phyloP scores from a whole-genome alignment of 768 basidiomycete species.

The Boletus coccyginus region DNA sequence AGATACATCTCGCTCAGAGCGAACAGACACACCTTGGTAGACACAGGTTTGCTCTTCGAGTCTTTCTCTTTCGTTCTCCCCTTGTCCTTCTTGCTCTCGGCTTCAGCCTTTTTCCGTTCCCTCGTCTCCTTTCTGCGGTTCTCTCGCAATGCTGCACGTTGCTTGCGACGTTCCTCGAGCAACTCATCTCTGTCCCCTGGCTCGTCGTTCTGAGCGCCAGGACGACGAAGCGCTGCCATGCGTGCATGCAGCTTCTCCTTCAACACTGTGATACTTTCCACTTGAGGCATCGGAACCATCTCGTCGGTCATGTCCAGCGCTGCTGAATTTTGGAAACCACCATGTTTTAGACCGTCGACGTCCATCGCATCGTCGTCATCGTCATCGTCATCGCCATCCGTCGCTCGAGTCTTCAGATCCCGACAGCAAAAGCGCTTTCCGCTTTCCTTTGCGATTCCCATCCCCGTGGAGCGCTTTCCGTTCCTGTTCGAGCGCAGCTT shows the following conservation, averaged over 20 bases:
- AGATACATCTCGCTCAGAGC: not conserved
- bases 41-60: slow-evolving; percentile 29
- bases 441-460: slow-evolving; percentile 43
- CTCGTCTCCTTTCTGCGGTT: slow-evolving; percentile 80
- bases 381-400: no score
- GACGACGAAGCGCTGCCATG: slow-evolving; percentile 65
- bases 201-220: slow-evolving; percentile 36
- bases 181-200: slow-evolving; percentile 75
- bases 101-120: slow-evolving; percentile 72
- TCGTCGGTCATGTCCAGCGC: slow-evolving; percentile 17
- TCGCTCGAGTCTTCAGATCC: slow-evolving; percentile 31
- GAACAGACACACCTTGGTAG: slow-evolving; percentile 48
- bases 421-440: slow-evolving; percentile 33
- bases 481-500: slow-evolving; percentile 37
- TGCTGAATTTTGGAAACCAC: not conserved
- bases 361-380: slow-evolving; percentile 22
- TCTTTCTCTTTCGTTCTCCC: slow-evolving; percentile 49
- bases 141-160: slow-evolving; percentile 82
- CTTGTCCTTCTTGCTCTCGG: slow-evolving; percentile 54
- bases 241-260: slow-evolving; percentile 73
- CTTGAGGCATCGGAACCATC: slow-evolving; percentile 61
- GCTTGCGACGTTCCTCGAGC: slow-evolving; percentile 72
- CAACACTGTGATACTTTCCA: slow-evolving; percentile 60
- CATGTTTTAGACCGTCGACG: slow-evolving; percentile 28
- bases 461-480: slow-evolving; percentile 16